phyloP scores from a whole-genome alignment of 208 protist genomes.

The Lotmaria passim region DNA sequence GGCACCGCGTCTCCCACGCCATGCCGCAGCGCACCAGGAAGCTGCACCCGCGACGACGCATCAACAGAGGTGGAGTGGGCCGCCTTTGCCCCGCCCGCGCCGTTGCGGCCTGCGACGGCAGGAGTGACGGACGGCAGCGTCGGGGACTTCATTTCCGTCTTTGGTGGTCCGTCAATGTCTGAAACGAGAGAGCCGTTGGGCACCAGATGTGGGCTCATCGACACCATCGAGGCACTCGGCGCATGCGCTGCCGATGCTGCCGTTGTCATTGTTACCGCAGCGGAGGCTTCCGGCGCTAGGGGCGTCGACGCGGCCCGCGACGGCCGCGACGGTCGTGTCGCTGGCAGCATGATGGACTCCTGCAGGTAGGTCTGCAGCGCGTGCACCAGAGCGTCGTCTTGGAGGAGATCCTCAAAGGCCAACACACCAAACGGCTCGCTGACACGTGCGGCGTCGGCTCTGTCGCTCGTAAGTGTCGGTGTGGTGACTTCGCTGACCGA shows the following conservation, averaged over 20 bases:
- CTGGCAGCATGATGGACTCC: slow-evolving; percentile 30
- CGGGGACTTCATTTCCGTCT: slow-evolving; percentile 7
- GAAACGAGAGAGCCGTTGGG: neutral
- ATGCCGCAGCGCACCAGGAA: neutral
- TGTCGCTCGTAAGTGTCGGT: neutral
- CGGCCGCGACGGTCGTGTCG: slow-evolving; percentile 20
- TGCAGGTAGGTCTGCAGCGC: slow-evolving; percentile 27
- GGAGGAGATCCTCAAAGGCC: slow-evolving; percentile 32
- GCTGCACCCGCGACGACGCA: slow-evolving; percentile 7
- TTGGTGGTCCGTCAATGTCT: neutral
- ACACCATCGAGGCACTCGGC: neutral
- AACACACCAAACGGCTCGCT: slow-evolving; percentile 4
- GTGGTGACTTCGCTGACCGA: slow-evolving; percentile 5
- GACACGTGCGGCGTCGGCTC: neutral
- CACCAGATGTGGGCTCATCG: neutral
- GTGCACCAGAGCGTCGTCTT: slow-evolving; percentile 27
- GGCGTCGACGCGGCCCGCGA: neutral
- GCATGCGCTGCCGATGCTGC: no score
- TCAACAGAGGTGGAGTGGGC: neutral
- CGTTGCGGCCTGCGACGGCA: neutral
- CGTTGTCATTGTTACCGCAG: neutral
- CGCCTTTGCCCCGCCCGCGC: no score
- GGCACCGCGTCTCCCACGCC: neutral
- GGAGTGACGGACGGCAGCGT: neutral
- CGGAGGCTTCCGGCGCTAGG: neutral